Base-by-base conservation (phyloP, 192 early-diverging fungal genomes). In the Chytriomyces sp. region DNA sequence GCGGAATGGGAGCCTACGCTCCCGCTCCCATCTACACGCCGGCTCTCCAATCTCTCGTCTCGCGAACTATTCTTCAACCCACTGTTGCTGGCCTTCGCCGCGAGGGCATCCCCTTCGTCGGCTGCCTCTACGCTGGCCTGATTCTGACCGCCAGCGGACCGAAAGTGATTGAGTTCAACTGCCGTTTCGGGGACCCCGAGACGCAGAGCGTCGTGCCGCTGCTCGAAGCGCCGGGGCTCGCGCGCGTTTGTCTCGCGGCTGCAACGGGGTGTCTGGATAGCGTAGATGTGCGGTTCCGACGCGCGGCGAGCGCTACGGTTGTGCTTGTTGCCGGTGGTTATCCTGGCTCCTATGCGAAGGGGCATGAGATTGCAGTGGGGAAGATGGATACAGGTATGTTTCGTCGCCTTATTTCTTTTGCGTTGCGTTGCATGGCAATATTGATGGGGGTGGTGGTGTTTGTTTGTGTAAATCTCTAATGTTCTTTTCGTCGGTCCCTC, bases 1-100 rank as follows among this genome's bases (percentile, higher is more conserved):
- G 98, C 67, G 98, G 98, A 56, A 99, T 99, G 98, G 98, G 98
- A 7, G 93, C 93, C 60, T 99, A 99, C 76, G 93, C 92, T 38
- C 98, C 98, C 22, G 95, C 96, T 0, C 96, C 98, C 17, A 88
- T 98, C 53, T 94, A 89, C 54, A 93, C 94, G 5, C 75, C 89
- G 12, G 89, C 88, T 71, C 82, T 98, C 33, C 74, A 93, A 49
- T 77, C 78, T 10, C 63, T 83, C 33, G 89, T 98, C 75, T 86
- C 93, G 73, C 78, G 82, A 34, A 92, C 89, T 0, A 88, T 98
- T 52, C 80, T 99, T 39, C 87, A 94, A 79, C 94, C 94, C 19
- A 93, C 98, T 40, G 88, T 99, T 64, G 91, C 95, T 77, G 98
- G 95, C 38, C 96, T 99, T 92, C 91, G 98, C 72, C 87, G 89